phyloP scores from a whole-genome alignment of 257 asterid species.

The Cordia subcordata region DNA sequence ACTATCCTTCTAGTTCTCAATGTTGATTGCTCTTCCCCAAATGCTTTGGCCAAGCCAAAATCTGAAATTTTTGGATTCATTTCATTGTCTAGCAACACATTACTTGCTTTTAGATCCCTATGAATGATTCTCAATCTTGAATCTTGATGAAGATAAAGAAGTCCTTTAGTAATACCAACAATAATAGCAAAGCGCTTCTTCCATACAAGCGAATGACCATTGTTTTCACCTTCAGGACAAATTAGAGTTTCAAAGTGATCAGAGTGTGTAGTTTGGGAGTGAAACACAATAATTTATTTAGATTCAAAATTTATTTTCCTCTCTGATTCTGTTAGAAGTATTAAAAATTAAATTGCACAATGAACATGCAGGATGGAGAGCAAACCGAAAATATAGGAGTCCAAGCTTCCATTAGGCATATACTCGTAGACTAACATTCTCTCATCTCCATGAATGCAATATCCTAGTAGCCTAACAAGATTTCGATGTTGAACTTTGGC shows the following conservation, averaged over 20 bases:
- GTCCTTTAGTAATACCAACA: conserved; percentile 31
- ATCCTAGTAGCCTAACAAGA: conserved; percentile 36
- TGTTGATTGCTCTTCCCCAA: conserved; percentile 3
- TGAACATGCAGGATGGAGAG: background rate
- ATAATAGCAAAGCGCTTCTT: conserved; percentile 16
- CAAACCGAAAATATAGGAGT: conserved; percentile 25
- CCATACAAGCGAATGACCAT: conserved; percentile 16
- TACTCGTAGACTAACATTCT: conserved; percentile 33
- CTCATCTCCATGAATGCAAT: conserved; percentile 30
- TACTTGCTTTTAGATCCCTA: conserved; percentile 36
- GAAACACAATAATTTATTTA: background rate
- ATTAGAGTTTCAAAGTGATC: background rate
- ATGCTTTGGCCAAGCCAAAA: conserved; percentile 27
- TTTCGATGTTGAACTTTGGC: conserved; percentile 39
- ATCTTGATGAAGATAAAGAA: conserved; percentile 40
- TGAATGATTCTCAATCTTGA: conserved; percentile 31
- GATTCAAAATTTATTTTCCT: no score
- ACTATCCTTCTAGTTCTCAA: conserved; percentile 12
- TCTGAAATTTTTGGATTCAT: conserved; percentile 34
- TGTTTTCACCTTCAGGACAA: background rate
- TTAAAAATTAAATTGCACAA: background rate
- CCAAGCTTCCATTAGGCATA: conserved; percentile 38
- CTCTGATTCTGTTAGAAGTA: background rate
- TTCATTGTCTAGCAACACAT: conserved; percentile 23
- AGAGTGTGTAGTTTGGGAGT: background rate